phyloP scores from a whole-genome alignment of 2,329 filamentous ascomycete species.

The Didymella keratinophila region DNA sequence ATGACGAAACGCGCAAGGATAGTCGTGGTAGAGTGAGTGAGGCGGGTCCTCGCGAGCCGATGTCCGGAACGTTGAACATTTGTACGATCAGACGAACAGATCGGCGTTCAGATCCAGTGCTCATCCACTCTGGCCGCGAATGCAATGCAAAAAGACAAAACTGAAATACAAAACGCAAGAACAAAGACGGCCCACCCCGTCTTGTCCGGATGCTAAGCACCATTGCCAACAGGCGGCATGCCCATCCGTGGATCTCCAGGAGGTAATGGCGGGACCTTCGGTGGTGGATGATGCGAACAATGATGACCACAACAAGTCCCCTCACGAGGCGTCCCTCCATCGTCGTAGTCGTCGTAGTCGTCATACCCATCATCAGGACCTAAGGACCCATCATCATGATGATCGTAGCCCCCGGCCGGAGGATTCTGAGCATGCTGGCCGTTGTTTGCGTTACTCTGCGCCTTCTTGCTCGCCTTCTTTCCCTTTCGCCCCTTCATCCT shows the following conservation, averaged over 20 bases:
- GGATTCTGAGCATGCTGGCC: constrained; percentile 43
- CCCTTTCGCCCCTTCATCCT: constrained; percentile 92
- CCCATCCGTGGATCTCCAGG: constrained; percentile 38
- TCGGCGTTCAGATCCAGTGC: constrained; percentile 3
- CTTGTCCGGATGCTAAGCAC: constrained; percentile 48
- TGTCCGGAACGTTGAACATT: constrained; percentile 5
- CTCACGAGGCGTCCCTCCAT: constrained; percentile 28
- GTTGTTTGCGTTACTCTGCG: constrained; percentile 46
- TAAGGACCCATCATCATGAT: constrained; percentile 41
- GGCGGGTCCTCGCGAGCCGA: not conserved
- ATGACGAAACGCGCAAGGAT: constrained; percentile 2
- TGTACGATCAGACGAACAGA: not conserved
- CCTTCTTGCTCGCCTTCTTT: constrained; percentile 78
- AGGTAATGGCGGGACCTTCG: constrained; percentile 35
- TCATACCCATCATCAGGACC: constrained; percentile 49
- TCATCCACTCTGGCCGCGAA: constrained; percentile 29
- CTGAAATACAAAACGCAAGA: constrained; percentile 45
- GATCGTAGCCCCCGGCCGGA: constrained; percentile 42
- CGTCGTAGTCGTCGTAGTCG: constrained; percentile 47
- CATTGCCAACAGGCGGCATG: constrained; percentile 34
- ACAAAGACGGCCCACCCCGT: constrained; percentile 52
- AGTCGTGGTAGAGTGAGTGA: constrained; percentile 2
- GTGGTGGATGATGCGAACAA: constrained; percentile 42
- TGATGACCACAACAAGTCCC: constrained; percentile 43
- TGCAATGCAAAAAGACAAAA: constrained; percentile 40